Evolutionary conservation across 139 green algal species (phyloP).

Genomic region (Coelastrella sp.): DNA sequence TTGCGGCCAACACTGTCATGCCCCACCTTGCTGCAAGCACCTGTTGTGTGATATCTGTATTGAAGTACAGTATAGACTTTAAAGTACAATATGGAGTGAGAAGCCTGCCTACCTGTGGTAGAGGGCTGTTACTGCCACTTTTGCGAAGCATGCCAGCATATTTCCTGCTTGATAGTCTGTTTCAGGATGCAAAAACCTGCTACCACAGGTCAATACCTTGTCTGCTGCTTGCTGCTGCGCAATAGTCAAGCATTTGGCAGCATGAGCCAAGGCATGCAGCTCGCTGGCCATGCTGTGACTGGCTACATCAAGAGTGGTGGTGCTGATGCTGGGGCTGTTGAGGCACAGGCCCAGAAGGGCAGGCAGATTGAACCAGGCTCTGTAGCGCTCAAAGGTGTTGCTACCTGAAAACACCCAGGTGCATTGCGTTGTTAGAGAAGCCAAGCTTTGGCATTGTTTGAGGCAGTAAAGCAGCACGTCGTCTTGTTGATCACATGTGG

Average conservation of each 20-base stretch:
- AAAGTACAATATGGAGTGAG: not conserved
- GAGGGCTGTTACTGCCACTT: constrained; percentile 32
- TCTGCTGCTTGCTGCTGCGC: constrained; percentile 42
- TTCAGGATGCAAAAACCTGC: constrained; percentile 47
- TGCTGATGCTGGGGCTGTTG: constrained; percentile 27
- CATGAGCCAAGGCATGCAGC: constrained; percentile 40
- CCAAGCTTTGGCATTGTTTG: not conserved
- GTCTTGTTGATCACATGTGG: not conserved
- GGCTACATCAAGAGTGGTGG: not conserved
- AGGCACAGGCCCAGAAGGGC: constrained; percentile 37
- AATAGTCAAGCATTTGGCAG: constrained; percentile 32
- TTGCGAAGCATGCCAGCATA: constrained; percentile 38
- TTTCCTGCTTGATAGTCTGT: not conserved
- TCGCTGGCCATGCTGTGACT: constrained; percentile 40
- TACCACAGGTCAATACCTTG: constrained; percentile 35
- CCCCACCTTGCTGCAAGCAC: not conserved
- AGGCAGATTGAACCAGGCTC: constrained; percentile 39
- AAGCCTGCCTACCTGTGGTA: constrained; percentile 15
- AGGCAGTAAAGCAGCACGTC: not conserved
- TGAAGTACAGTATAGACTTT: not conserved
- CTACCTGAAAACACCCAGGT: constrained; percentile 14
- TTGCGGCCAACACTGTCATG: no score
- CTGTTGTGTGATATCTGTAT: not conserved
- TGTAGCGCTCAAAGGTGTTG: constrained; percentile 47
- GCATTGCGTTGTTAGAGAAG: not conserved